A percentile compares a stretch with the other conserved stretches of the same genome.
Conservation (phyloP, 2,329 filamentous ascomycete species). For the Colletotrichum plurivorum region DNA sequence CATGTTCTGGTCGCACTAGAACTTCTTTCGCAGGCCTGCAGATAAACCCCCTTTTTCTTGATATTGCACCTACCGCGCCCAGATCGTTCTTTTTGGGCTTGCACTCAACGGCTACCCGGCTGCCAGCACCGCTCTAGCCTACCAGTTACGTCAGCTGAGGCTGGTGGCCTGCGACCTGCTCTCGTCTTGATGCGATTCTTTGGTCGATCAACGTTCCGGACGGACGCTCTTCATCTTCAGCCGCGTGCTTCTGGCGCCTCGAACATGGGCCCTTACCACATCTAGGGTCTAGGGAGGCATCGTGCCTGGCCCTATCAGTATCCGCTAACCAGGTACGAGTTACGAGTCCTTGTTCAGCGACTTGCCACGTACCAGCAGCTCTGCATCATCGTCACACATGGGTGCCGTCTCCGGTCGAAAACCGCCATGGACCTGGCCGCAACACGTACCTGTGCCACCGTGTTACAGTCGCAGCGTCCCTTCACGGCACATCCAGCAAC, state of each 20-base stretch:
- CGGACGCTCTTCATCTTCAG: slow-evolving; percentile 20
- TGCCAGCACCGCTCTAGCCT: slow-evolving; percentile 21
- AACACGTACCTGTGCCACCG: not conserved
- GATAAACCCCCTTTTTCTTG: slow-evolving; percentile 19
- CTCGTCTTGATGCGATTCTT: slow-evolving; percentile 30
- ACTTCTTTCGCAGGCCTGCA: slow-evolving; percentile 23
- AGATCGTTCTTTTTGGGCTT: slow-evolving; percentile 5
- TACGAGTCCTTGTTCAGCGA: slow-evolving; percentile 16
- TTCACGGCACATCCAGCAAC: not conserved
- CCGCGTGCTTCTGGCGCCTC: slow-evolving; percentile 6
- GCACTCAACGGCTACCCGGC: slow-evolving; percentile 16
- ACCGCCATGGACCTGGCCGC: not conserved
- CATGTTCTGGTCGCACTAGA: slow-evolving; percentile 26
- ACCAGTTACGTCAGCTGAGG: slow-evolving; percentile 30
- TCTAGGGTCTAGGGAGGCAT: not conserved
- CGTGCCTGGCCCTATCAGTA: slow-evolving; percentile 20
- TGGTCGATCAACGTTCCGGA: slow-evolving; percentile 26
- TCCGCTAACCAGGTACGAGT: slow-evolving; percentile 24
- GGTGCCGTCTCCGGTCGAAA: not conserved
- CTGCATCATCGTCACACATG: slow-evolving; percentile 16
- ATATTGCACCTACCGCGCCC: slow-evolving; percentile 5
- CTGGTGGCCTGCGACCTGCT: slow-evolving; percentile 1
- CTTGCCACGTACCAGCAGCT: slow-evolving; percentile 6
- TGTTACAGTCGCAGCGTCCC: not conserved
- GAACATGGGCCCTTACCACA: no score